Percentiles rank a stretch among this genome's conserved stretches.
phyloP scores from a whole-genome alignment of 2,329 filamentous ascomycete species.

The Dactylellina haptotyla region DNA sequence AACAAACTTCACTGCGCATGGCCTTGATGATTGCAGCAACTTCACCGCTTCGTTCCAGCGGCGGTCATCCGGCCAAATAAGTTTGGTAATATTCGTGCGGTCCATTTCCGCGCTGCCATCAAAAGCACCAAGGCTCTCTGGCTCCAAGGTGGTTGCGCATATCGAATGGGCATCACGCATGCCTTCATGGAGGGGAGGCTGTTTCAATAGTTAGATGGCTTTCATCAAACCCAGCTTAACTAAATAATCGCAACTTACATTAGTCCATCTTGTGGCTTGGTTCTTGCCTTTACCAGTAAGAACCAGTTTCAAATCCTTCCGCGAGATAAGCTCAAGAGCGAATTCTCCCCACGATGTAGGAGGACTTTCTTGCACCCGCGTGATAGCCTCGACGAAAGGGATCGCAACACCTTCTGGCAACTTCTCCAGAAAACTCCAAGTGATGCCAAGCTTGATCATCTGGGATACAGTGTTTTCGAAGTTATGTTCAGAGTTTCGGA shows the following conservation, averaged over 20 bases:
- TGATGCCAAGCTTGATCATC: conserved; percentile 77
- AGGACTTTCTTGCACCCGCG: conserved; percentile 83
- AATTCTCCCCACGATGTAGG: conserved; percentile 78
- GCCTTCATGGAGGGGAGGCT: conserved; percentile 73
- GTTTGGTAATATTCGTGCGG: conserved; percentile 80
- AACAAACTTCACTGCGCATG: conserved; percentile 80
- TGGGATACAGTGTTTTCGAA: conserved; percentile 75
- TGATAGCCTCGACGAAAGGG: conserved; percentile 83
- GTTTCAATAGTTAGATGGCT: conserved; percentile 4
- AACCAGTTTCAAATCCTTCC: conserved; percentile 80
- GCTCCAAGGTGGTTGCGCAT: conserved; percentile 67
- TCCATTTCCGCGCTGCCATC: conserved; percentile 86
- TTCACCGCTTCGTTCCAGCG: conserved; percentile 85
- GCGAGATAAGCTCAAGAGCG: conserved; percentile 78
- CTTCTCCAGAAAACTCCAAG: conserved; percentile 75
- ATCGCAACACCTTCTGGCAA: conserved; percentile 85
- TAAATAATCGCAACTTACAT: conserved; percentile 43
- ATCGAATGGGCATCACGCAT: conserved; percentile 81
- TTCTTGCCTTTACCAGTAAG: conserved; percentile 65
- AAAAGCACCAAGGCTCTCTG: conserved; percentile 68
- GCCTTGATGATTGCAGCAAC: conserved; percentile 84
- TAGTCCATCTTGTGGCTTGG: conserved; percentile 59
- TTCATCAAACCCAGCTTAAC: neutral
- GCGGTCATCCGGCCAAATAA: conserved; percentile 91
- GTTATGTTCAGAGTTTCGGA: conserved; percentile 66